A percentile compares a stretch with the other conserved stretches of the same genome.
These are phyloP conservation scores for Taiozyma onychis DNA, from an alignment of 1,139 yeast genomes.

Conservation along the genomic window DNA sequence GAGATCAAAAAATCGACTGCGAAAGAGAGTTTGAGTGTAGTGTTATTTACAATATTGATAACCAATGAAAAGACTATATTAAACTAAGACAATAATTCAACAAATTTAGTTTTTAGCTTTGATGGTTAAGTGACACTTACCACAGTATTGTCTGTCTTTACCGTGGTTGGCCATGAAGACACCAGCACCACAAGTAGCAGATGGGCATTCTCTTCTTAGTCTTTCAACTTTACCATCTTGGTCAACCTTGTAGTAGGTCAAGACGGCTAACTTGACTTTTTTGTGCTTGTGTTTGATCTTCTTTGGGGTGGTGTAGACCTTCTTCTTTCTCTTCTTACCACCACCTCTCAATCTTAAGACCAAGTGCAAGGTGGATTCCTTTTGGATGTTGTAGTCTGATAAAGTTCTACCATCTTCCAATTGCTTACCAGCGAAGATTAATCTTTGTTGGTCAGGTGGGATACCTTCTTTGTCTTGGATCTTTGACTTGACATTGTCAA, in stretches of 20 bases:
- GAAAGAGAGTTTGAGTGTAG: too few species aligned
- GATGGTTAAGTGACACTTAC: slow-evolving; percentile 97
- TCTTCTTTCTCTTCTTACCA: slow-evolving; percentile 99
- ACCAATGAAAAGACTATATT: neutral
- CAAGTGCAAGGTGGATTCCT: slow-evolving; percentile 97
- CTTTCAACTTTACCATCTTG: slow-evolving; percentile 98
- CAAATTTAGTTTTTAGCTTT: slow-evolving; percentile 33
- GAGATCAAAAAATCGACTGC: too few species aligned
- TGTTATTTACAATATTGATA: neutral
- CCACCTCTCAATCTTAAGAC: slow-evolving; percentile 99
- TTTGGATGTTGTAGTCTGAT: slow-evolving; percentile 99
- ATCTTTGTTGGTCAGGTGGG: slow-evolving; percentile 99
- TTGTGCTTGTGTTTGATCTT: slow-evolving; percentile 99
- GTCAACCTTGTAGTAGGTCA: slow-evolving; percentile 99
- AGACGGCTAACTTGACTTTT: slow-evolving; percentile 98
- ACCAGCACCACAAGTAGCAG: slow-evolving; percentile 95
- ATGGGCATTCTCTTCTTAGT: slow-evolving; percentile 98
- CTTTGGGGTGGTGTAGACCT: slow-evolving; percentile 99
- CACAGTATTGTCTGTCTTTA: slow-evolving; percentile 97
- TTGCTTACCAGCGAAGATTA: slow-evolving; percentile 99
- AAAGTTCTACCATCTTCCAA: slow-evolving; percentile 99
- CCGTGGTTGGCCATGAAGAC: slow-evolving; percentile 99
- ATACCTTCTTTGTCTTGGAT: slow-evolving; percentile 99
- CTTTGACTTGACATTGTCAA: slow-evolving; percentile 98
- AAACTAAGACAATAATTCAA: slow-evolving; percentile 1